Evolutionary conservation across 2,329 filamentous ascomycete genomes (phyloP), one percentile per base, ranked within the genome.

Genomic region (Cytospora leucostoma): DNA sequence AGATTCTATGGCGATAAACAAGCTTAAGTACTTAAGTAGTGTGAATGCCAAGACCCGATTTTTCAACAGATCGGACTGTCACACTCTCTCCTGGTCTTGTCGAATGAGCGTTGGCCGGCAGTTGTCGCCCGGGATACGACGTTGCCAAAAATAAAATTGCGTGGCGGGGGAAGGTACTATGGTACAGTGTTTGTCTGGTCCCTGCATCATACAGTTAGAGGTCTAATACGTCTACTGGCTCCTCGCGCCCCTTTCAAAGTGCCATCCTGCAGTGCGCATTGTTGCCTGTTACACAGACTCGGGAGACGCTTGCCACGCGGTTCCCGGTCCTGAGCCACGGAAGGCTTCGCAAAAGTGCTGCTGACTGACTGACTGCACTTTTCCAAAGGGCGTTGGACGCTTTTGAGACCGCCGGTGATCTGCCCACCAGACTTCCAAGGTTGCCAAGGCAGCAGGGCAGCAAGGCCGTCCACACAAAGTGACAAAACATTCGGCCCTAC

Each of bases 81-180:
- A 49, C 27, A 11, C 13, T 2, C 13, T 33, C 12, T 49, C 13
- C 10, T 27, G 27, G 35, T 6, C 51, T 21, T 17, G 12, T 6
- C 13, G 35, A 38, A 21, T 53, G 40, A 12, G 35, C 38, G 7
- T 49, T 54, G 32, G 51, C 49, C 59, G 59, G 51, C 59, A 61
- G 51, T 55, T 40, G 51, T 33, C 17, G 10, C 19, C 32, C 51
- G 59, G 59, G 59, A 55, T 61, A 49, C 51, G 40, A 55, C 59
- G 51, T 61, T 59, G 52, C 63, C 59, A 62, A 62, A 65, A 65
- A 65, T 65, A 65, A 56, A 65, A 27, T 32, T 52, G 15, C 44
- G 56, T 63, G 61, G 61, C 61, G 52, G 61, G 61, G 27, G 27
- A 27, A 27, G 2, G 27, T 27, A 27, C 27, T 27, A 27, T 54